Conservation (phyloP, 257 asterid species). For the Przewalskia tangutica region DNA sequence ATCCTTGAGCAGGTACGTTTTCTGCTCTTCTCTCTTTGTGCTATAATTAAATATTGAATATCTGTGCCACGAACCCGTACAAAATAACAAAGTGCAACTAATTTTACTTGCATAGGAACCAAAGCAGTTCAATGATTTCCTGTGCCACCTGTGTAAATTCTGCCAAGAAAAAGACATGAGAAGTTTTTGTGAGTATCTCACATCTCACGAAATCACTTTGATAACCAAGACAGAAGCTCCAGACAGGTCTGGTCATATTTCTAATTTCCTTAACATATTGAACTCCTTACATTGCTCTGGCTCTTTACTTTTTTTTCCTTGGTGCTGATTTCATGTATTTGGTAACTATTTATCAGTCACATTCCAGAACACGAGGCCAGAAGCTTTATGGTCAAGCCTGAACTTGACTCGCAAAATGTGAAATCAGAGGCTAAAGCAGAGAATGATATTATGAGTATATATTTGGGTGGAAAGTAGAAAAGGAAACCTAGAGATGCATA, state of each 20-base stretch:
- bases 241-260: slow-evolving; percentile 50
- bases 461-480: slow-evolving; percentile 12
- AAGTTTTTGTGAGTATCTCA: slow-evolving; percentile 39
- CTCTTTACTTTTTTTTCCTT: not conserved
- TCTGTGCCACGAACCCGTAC: not conserved
- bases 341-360: slow-evolving; percentile 33
- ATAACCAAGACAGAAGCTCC: slow-evolving; percentile 70
- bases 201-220: slow-evolving; percentile 33
- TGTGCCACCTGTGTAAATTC: slow-evolving; percentile 38
- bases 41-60: not conserved
- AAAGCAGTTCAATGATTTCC: slow-evolving; percentile 68
- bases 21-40: not conserved
- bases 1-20: slow-evolving; percentile 64
- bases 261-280: not conserved
- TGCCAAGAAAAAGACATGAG: slow-evolving; percentile 44
- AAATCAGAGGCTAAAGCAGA: not conserved
- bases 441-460: slow-evolving; percentile 8
- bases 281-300: not conserved
- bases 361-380: slow-evolving; percentile 55
- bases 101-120: slow-evolving; percentile 50
- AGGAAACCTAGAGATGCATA: not conserved
- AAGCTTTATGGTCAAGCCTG: slow-evolving; percentile 27
- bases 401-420: slow-evolving; percentile 31
- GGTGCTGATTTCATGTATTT: not conserved
- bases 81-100: not conserved